Base-by-base conservation (phyloP, 495 filamentous ascomycete genomes). In the Aspergillus incahuasiensis region DNA sequence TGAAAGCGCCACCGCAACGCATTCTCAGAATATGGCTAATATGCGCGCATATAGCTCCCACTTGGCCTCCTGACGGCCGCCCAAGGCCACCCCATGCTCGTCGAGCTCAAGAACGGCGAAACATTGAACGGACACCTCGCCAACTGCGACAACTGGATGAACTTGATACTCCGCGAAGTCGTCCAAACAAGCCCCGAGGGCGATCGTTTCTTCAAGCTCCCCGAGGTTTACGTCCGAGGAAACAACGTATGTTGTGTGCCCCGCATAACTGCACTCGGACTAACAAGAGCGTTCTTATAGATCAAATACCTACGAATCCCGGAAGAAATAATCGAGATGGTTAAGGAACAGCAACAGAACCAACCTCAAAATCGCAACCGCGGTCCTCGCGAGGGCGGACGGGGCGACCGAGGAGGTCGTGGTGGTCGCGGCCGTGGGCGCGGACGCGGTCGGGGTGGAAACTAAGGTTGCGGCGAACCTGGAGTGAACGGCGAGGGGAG, bases 91-190 rank as follows among this genome's bases (percentile, higher is more conserved):
- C 92, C 92, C 12, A 97, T 98, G 91, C 89, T 97, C 50, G 94
- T 98, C 41, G 94, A 98, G 79, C 89, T 98, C 58, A 98, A 98
- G 80, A 96, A 92, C 63, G 95, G 94, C 72, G 95, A 97, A 70
- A 97, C 92, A 0, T 79, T 97, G 46, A 98, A 97, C 74, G 94
- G 94, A 60, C 91, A 95, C 67, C 79, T 98, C 52, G 86, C 96
- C 68, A 91, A 84, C 68, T 97, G 91, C 80, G 94, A 98, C 71
- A 97, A 91, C 35, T 98, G 91, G 91, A 98, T 98, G 94, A 98
- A 98, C 71, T 72, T 98, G 47, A 97, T 92, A 18, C 74, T 98
- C 67, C 92, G 92, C 67, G 94, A 97, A 65, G 95, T 98, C 8
- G 89, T 97, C n/a, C 92, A 97, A 74, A 98, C 94, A 6, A 95